Evolutionary conservation across 2,329 filamentous ascomycete species (phyloP).

Genomic region (Aspergillus versicolor): DNA sequence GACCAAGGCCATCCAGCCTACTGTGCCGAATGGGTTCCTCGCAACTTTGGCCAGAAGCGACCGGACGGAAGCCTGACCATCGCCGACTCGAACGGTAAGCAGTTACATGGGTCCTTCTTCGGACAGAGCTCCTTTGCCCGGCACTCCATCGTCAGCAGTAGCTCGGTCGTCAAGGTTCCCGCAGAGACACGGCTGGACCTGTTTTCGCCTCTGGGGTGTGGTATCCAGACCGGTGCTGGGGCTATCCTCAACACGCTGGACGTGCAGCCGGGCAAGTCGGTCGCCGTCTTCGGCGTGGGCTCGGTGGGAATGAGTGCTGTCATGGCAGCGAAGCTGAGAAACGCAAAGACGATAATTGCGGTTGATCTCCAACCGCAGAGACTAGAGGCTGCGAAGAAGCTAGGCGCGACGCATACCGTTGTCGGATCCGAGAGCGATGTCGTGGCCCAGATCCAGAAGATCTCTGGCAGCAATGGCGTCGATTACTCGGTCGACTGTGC

Average conservation of each 20-base stretch:
- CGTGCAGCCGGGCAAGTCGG: constrained; percentile 12
- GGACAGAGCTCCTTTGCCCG: constrained; percentile 38
- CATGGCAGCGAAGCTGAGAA: constrained; percentile 30
- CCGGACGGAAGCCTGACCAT: constrained; percentile 11
- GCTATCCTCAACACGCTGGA: constrained; percentile 25
- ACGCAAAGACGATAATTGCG: constrained; percentile 24
- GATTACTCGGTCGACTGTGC: constrained; percentile 23
- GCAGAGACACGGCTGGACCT: constrained; percentile 18
- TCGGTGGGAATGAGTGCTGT: constrained; percentile 33
- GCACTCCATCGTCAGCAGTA: constrained; percentile 14
- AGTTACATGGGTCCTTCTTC: constrained; percentile 32
- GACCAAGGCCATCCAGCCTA: constrained; percentile 18
- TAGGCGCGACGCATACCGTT: constrained; percentile 29
- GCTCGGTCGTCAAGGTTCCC: constrained; percentile 29
- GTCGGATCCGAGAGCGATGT: constrained; percentile 10
- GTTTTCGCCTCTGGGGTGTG: constrained; percentile 27
- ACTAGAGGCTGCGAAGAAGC: constrained; percentile 21
- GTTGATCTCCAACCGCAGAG: constrained; percentile 23
- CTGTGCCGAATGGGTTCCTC: constrained; percentile 12
- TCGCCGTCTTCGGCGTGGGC: constrained; percentile 33
- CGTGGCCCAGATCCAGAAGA: constrained; percentile 9
- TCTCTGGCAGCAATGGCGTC: constrained; percentile 5
- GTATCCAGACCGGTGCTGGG: constrained; percentile 32
- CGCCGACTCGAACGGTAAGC: not conserved
- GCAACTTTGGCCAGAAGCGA: constrained; percentile 19